Evolutionary conservation across 257 asterid species (phyloP).

Genomic region (Solanum virginianum): DNA sequence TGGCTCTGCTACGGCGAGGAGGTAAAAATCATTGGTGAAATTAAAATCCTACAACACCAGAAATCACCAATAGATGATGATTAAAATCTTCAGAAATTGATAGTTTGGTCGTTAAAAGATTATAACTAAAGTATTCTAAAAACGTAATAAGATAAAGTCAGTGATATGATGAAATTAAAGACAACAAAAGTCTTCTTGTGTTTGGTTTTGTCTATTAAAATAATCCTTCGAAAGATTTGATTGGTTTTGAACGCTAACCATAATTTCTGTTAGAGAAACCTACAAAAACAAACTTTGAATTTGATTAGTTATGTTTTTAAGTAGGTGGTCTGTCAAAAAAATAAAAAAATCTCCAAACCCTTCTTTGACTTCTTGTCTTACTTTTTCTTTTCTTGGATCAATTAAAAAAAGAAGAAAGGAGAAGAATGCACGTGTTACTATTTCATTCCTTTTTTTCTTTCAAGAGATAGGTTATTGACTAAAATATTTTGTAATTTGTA

Average conservation of each 20-base stretch:
- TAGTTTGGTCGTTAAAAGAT: not conserved
- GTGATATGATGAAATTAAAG: not conserved
- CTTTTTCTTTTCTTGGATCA: not conserved
- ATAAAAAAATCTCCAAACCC: not conserved
- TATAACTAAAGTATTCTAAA: not conserved
- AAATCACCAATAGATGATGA: not conserved
- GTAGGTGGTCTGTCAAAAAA: not conserved
- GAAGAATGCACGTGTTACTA: not conserved
- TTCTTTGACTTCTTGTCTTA: not conserved
- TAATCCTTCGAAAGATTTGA: not conserved
- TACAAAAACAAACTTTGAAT: not conserved
- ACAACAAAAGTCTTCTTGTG: not conserved
- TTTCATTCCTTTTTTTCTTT: not conserved
- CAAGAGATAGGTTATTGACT: not conserved
- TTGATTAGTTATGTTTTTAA: not conserved
- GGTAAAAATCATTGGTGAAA: not conserved
- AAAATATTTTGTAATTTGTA: not conserved
- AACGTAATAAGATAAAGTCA: not conserved
- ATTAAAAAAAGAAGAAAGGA: not conserved
- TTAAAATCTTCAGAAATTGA: not conserved
- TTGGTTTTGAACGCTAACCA: not conserved
- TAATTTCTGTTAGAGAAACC: slow-evolving; percentile 13
- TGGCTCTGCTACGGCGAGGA: not conserved
- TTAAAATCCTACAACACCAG: slow-evolving; percentile 18
- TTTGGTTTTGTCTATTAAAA: not conserved